Base-by-base conservation (phyloP, 148 eudicot genomes). In the Heliamphora exappendiculata region DNA sequence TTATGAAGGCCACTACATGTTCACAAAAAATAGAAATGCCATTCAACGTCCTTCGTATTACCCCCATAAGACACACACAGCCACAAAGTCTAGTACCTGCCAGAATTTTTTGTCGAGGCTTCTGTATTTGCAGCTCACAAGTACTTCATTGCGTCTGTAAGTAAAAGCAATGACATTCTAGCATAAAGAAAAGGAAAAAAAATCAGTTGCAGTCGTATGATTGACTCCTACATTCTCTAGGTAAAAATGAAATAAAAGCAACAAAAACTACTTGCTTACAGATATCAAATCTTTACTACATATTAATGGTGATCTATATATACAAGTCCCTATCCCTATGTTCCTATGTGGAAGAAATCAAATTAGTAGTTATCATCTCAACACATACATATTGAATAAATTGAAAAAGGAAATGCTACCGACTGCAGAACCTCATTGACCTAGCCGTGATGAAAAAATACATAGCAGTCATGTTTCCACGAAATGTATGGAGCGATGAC, bases 161-260 rank as follows among this genome's bases (percentile, higher is more conserved):
- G 81, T 75, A 70, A 85, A 87, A 55, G 90, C 90, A 65, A 87
- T 87, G 75, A 76, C 78, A 39, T 76, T 79, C 90, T 87, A 84
- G 81, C 31, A 44, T 1, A 73, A 31, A 66, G 36, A 20, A 20
- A 49, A 60, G 29, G 20, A 7, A 19, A 37, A 33, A 36, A 47
- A 44, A 44, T n/a, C 70, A 42, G 22, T 39, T 42, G 14, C 72
- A 67, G 8, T 44, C 22, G 10, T 26, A 12, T 19, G 7, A 11
- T 26, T 28, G 51, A 67, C 8, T 19, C 59, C 26, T 54, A 54
- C 5, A 54, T 54, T 54, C 12, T 54, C 26, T 19, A 2, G 19
- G 6, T 54, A 19, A 9, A 54, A 67, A 67, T 10, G 26, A 24
- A 13, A 10, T 14, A 19, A 79, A 64, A 29, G 55, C 11, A 68